Evolutionary conservation across 768 basidiomycete genomes (phyloP).

Genomic region (Tricholoma bakamatsutake): DNA sequence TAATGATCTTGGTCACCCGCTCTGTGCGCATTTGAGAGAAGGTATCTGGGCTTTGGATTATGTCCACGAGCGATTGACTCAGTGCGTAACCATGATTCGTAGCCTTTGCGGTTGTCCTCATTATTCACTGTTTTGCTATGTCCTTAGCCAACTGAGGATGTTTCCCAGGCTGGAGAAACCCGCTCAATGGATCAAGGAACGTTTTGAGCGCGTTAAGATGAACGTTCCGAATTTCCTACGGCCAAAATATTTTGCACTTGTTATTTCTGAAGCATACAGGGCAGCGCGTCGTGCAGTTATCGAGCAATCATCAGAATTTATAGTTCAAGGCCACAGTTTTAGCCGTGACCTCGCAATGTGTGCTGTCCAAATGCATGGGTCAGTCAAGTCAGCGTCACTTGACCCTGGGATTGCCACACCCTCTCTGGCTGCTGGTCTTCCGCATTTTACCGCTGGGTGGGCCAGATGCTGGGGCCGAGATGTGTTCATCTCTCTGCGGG

Average conservation of each 20-base stretch:
- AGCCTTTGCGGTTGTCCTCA: conserved; percentile 5
- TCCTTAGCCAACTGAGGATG: conserved; percentile 44
- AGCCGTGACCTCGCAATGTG: conserved; percentile 87
- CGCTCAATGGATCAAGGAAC: conserved; percentile 78
- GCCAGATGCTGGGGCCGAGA: conserved; percentile 96
- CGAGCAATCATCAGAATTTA: conserved; percentile 86
- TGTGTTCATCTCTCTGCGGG: conserved; percentile 89
- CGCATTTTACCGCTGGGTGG: conserved; percentile 92
- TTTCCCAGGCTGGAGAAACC: conserved; percentile 69
- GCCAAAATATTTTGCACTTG: conserved; percentile 93
- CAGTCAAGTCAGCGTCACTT: conserved; percentile 87
- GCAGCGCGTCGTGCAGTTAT: conserved; percentile 77
- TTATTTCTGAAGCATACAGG: conserved; percentile 89
- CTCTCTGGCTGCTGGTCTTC: conserved; percentile 89
- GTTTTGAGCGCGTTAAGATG: conserved; percentile 77
- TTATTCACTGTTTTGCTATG: conserved; percentile 1
- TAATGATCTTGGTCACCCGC: conserved; percentile 91
- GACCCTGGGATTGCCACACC: conserved; percentile 65
- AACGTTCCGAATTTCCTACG: conserved; percentile 81
- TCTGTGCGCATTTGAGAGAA: conserved; percentile 81
- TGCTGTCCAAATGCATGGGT: conserved; percentile 85
- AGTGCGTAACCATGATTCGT: conserved; percentile 43
- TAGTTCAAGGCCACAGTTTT: conserved; percentile 79
- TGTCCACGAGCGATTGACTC: conserved; percentile 57
- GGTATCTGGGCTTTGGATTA: conserved; percentile 96